Percentiles rank a stretch among this genome's conserved stretches.
Evolutionary conservation across 345 rosid genomes (phyloP).

Genomic region (Jatropha curcas): DNA sequence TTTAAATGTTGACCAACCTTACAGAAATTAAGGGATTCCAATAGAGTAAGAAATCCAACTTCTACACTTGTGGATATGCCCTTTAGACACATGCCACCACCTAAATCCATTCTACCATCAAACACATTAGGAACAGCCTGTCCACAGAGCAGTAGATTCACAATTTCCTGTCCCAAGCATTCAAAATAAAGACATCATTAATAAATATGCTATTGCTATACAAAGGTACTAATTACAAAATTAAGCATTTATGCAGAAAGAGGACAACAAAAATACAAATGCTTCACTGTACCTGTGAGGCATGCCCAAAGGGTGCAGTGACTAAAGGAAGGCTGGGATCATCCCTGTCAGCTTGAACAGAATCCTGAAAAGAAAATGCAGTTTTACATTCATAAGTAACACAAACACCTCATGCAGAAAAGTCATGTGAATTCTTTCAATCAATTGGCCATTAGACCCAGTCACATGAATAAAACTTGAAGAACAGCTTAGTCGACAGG

Average conservation of each 20-base stretch:
- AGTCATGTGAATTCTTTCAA: neutral
- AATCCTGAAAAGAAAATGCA: conserved; percentile 47
- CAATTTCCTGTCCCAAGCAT: conserved; percentile 75
- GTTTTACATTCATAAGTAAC: conserved; percentile 5
- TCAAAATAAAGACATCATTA: conserved; percentile 12
- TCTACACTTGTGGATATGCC: conserved; percentile 80
- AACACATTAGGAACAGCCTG: conserved; percentile 97
- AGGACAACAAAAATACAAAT: neutral
- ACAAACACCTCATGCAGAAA: neutral
- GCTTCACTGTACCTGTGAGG: conserved; percentile 72
- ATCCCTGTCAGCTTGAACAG: conserved; percentile 89
- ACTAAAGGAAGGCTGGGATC: conserved; percentile 90
- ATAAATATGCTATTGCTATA: conserved; percentile 6
- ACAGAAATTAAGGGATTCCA: conserved; percentile 93
- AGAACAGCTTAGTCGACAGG: neutral
- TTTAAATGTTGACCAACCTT: conserved; percentile 94
- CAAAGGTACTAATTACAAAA: neutral
- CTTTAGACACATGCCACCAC: conserved; percentile 91
- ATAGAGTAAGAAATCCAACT: conserved; percentile 94
- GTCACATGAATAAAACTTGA: neutral
- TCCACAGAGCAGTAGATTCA: conserved; percentile 85
- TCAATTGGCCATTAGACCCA: neutral
- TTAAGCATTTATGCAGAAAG: neutral
- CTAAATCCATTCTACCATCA: conserved; percentile 96
- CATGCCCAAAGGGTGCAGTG: conserved; percentile 99